These are phyloP conservation scores for Moricandia moricandioides DNA, from an alignment of 345 rosid species.

Conservation along the genomic window DNA sequence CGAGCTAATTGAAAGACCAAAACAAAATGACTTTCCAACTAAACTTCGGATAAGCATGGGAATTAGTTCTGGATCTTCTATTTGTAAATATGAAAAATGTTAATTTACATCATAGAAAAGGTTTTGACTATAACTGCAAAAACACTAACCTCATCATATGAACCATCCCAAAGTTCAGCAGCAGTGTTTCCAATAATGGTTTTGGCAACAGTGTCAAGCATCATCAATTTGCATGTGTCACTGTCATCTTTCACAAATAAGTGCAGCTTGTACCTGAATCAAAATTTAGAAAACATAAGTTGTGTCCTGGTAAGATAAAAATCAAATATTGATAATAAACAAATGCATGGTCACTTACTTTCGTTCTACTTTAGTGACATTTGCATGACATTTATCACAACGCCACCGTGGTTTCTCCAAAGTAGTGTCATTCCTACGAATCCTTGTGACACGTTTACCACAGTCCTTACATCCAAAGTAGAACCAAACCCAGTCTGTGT, in stretches of 20 bases:
- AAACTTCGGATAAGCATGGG: not conserved
- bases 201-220: not conserved
- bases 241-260: not conserved
- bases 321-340: no score
- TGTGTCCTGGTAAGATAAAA: no score
- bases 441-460: not conserved
- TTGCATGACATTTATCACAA: not conserved
- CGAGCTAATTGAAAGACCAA: not conserved
- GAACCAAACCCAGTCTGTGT: not conserved
- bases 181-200: not conserved
- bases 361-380: not conserved
- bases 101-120: no score
- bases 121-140: no score
- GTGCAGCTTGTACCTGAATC: not conserved
- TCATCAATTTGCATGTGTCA: not conserved
- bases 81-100: no score
- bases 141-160: not conserved
- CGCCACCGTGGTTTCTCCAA: not conserved
- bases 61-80: not conserved
- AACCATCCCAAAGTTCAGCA: not conserved
- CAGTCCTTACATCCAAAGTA: not conserved
- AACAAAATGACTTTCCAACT: not conserved
- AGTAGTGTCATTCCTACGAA: not conserved
- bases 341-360: not conserved
- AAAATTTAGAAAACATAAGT: not conserved